Evolutionary conservation across 73 alveolate species (phyloP), one percentile per base, ranked within the genome.

Genomic region (Blepharisma stoltei): DNA sequence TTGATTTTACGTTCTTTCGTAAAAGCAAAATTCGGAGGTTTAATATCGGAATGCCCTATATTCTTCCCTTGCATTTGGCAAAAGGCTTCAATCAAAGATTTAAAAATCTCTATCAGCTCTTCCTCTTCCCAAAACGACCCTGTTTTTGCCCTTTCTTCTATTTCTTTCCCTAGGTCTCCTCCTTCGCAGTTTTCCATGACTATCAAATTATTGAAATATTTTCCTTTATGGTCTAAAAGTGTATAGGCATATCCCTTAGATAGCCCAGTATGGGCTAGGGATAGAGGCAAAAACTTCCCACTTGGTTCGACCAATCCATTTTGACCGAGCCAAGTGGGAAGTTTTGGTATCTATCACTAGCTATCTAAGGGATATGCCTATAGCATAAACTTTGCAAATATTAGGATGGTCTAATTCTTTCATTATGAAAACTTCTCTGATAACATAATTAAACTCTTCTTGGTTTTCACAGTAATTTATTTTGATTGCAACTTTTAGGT

Each of bases 321-420:
- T n/a, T n/a, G n/a, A n/a, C n/a, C n/a, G n/a, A n/a, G n/a, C n/a
- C n/a, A n/a, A n/a, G n/a, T n/a, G n/a, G n/a, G n/a, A n/a, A n/a
- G n/a, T n/a, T n/a, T n/a, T n/a, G n/a, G n/a, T n/a, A n/a, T n/a
- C n/a, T n/a, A n/a, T n/a, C n/a, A n/a, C n/a, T n/a, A n/a, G n/a
- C n/a, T n/a, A n/a, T n/a, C n/a, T n/a, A n/a, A n/a, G n/a, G n/a
- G n/a, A n/a, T n/a, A n/a, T n/a, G n/a, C n/a, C n/a, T n/a, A n/a
- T n/a, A 60, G 46, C 73, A 60, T 60, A 60, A 60, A 60, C 73
- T 25, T 60, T 14, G 45, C 73, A 60, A 9, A 60, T 60, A 60
- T 60, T 60, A 8, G 73, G 73, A 25, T 60, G 73, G 14, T n/a
- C 14, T 9, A 60, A 4, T 38, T n/a, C 18, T 8, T 38, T 60